Conservation (phyloP, 208 protist genomes). For the Tritrichomonas foetus region DNA sequence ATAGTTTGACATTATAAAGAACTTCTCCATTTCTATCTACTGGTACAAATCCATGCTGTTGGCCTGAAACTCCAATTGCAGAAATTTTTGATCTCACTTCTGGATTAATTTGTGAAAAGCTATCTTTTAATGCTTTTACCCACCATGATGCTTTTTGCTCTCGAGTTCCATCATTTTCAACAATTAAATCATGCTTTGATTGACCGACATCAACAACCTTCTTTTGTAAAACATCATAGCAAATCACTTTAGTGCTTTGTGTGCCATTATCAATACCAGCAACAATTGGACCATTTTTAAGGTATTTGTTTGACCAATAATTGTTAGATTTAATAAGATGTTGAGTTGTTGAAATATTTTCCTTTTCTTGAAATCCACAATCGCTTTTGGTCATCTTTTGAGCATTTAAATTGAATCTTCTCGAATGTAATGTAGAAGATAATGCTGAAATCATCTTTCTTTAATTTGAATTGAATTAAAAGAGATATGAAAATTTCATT, state of each 20-base stretch:
- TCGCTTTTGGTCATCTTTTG: no score
- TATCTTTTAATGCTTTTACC: not conserved
- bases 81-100: not conserved
- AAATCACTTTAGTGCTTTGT: not conserved
- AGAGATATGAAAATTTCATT: no score
- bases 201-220: not conserved
- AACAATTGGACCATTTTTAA: no score
- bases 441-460: no score
- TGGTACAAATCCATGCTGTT: constrained; percentile 30
- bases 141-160: constrained; percentile 25
- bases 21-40: constrained; percentile 35
- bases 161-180: not conserved
- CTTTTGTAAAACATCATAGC: not conserved
- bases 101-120: not conserved
- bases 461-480: no score
- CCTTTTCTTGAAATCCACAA: no score
- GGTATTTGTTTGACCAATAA: no score
- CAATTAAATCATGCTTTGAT: not conserved
- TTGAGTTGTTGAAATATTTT: no score
- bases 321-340: no score
- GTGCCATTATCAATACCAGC: not conserved
- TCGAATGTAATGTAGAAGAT: no score
- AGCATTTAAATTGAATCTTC: no score
- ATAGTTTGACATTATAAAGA: not conserved
- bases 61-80: constrained; percentile 36